Conservation (phyloP, 2,329 filamentous ascomycete species). For the Lithohypha guttulata region DNA sequence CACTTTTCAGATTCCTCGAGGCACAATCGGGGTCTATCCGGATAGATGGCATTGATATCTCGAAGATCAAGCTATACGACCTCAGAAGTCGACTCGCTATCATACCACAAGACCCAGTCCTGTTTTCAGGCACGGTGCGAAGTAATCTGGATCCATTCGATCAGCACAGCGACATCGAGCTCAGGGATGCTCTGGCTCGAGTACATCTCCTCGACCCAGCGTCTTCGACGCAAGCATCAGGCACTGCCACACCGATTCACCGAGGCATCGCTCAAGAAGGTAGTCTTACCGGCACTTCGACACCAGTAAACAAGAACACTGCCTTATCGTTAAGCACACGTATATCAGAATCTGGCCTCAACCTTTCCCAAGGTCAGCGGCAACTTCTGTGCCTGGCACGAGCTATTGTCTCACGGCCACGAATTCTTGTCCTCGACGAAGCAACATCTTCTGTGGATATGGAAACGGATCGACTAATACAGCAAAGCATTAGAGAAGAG, state of each 20-base stretch:
- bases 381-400: slow-evolving; percentile 66
- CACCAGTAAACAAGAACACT: slow-evolving; percentile 49
- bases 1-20: slow-evolving; percentile 68
- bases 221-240: slow-evolving; percentile 15
- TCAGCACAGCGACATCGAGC: slow-evolving; percentile 55
- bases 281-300: slow-evolving; percentile 15
- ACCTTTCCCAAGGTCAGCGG: slow-evolving; percentile 64
- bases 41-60: slow-evolving; percentile 66
- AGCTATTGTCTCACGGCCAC: slow-evolving; percentile 60
- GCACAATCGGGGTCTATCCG: slow-evolving; percentile 53
- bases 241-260: slow-evolving; percentile 15
- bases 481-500: slow-evolving; percentile 60
- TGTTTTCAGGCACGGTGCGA: slow-evolving; percentile 69
- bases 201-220: slow-evolving; percentile 52
- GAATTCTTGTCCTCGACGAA: slow-evolving; percentile 71
- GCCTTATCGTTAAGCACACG: slow-evolving; percentile 53
- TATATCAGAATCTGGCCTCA: slow-evolving; percentile 62
- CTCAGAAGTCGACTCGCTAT: slow-evolving; percentile 66
- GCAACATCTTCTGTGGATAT: slow-evolving; percentile 71
- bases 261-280: slow-evolving; percentile 18
- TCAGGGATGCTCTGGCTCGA: slow-evolving; percentile 57
- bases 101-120: slow-evolving; percentile 71
- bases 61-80: slow-evolving; percentile 57
- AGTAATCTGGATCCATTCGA: slow-evolving; percentile 69
- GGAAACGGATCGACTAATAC: slow-evolving; percentile 63